A percentile compares a stretch with the other conserved stretches of the same genome.
These are phyloP conservation scores for Periconia sp. DNA, from an alignment of 2,329 filamentous ascomycete species.

Conservation along the genomic window DNA sequence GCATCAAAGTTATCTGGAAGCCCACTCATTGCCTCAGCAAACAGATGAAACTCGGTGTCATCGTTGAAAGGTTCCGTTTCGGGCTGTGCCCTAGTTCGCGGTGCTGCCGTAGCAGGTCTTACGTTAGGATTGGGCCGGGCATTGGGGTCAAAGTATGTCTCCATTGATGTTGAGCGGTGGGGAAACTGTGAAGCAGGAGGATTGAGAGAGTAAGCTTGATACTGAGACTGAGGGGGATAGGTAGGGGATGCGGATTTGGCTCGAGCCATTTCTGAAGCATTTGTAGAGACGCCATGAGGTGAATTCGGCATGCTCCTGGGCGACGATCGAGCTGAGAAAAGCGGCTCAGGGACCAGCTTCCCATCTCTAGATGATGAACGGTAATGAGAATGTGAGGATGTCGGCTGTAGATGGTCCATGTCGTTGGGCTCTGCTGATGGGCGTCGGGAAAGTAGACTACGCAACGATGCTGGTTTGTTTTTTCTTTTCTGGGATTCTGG, in stretches of 20 bases:
- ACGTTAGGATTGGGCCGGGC: slow-evolving; percentile 33
- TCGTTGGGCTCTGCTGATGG: slow-evolving; percentile 20
- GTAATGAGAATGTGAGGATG: slow-evolving; percentile 18
- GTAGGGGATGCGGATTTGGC: slow-evolving; percentile 25
- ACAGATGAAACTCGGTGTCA: slow-evolving; percentile 40
- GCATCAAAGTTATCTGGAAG: slow-evolving; percentile 33
- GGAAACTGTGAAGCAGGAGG: slow-evolving; percentile 1
- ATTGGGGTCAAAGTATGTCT: slow-evolving; percentile 22
- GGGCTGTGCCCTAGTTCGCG: slow-evolving; percentile 37
- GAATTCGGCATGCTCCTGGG: slow-evolving; percentile 41
- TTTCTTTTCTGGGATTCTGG: slow-evolving; percentile 23
- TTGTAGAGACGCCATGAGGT: slow-evolving; percentile 18
- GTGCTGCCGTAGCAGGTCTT: slow-evolving; percentile 11
- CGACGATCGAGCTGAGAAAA: slow-evolving; percentile 19
- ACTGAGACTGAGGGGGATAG: slow-evolving; percentile 14
- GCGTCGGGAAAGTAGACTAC: slow-evolving; percentile 29
- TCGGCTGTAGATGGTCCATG: slow-evolving; percentile 24
- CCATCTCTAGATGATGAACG: slow-evolving; percentile 22
- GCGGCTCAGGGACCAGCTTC: slow-evolving; percentile 25
- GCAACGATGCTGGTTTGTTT: slow-evolving; percentile 25
- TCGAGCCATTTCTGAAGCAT: slow-evolving; percentile 17
- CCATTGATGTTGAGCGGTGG: slow-evolving; percentile 18
- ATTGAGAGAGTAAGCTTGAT: slow-evolving; percentile 17
- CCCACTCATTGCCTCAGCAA: slow-evolving; percentile 43
- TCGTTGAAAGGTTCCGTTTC: slow-evolving; percentile 39